phyloP scores from a whole-genome alignment of 805 yeast species.

The Candida namnaoensis region DNA sequence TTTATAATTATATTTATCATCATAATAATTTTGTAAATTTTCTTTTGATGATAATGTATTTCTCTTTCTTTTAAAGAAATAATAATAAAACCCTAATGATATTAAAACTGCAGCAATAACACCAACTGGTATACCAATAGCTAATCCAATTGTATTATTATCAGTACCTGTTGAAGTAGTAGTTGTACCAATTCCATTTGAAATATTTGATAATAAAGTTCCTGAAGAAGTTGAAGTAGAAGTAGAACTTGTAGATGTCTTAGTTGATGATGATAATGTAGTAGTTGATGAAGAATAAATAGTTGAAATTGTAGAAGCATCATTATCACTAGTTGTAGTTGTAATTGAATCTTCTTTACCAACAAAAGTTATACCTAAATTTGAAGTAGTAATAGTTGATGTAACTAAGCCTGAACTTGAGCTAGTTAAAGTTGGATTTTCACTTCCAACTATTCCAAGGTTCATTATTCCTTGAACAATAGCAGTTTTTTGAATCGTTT shows the following conservation, averaged over 20 bases:
- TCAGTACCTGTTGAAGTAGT: not conserved
- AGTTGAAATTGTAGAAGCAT: conserved; percentile 1
- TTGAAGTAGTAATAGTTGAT: not conserved
- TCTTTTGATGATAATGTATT: conserved; percentile 2
- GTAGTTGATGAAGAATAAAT: not conserved
- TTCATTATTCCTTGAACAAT: conserved; percentile 6
- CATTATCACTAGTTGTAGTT: too few relatives aligned
- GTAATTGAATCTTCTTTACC: not conserved
- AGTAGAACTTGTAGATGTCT: not conserved
- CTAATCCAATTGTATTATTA: conserved; percentile 10
- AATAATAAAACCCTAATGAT: conserved; percentile 7
- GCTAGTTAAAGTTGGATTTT: too few relatives aligned
- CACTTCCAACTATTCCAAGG: not conserved
- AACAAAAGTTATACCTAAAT: not conserved
- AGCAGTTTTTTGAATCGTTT: conserved; percentile 1
- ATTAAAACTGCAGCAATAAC: conserved; percentile 9
- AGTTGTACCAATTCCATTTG: not conserved
- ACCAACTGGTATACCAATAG: conserved; percentile 18
- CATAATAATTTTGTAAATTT: conserved; percentile 9
- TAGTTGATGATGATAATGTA: not conserved
- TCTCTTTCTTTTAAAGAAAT: conserved; percentile 5
- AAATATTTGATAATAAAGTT: not conserved
- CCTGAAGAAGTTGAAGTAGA: not conserved
- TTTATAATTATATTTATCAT: conserved; percentile 16
- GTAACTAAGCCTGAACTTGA: too few relatives aligned